Conservation (phyloP, 73 alveolate species). For the Diophrys appendiculata region DNA sequence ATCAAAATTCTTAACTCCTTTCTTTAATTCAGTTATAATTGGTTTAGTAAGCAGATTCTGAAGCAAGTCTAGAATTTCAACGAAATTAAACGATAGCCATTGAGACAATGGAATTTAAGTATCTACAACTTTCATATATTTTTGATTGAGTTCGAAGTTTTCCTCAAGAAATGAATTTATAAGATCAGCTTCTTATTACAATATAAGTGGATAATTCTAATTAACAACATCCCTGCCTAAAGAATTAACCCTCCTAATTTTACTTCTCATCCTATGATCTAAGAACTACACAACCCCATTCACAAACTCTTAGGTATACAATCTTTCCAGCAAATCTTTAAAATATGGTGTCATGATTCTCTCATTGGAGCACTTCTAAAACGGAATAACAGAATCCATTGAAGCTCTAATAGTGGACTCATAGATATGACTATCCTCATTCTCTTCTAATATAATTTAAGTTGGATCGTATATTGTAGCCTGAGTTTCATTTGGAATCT, state of each 20-base stretch:
- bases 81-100: conserved; percentile 75
- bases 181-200: conserved; percentile 76
- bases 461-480: conserved; percentile 12
- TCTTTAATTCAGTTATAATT: conserved; percentile 47
- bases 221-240: conserved; percentile 16
- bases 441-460: conserved; percentile 50
- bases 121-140: conserved; percentile 68
- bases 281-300: conserved; percentile 25
- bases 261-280: conserved; percentile 20
- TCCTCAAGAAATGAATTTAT: conserved; percentile 67
- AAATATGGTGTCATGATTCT: conserved; percentile 10
- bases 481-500: background rate
- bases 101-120: conserved; percentile 74
- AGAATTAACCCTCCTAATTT: conserved; percentile 16
- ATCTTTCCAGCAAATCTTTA: conserved; percentile 10
- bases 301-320: conserved; percentile 24
- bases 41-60: conserved; percentile 5
- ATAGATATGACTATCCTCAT: conserved; percentile 41
- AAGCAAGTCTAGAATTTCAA: conserved; percentile 26
- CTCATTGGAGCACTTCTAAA: background rate
- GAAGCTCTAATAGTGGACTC: conserved; percentile 2
- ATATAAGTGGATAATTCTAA: conserved; percentile 45
- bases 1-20: conserved; percentile 44
- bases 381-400: background rate
- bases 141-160: conserved; percentile 54